Evolutionary conservation across 2,329 filamentous ascomycete genomes (phyloP).

Genomic region (Alternaria triticina): DNA sequence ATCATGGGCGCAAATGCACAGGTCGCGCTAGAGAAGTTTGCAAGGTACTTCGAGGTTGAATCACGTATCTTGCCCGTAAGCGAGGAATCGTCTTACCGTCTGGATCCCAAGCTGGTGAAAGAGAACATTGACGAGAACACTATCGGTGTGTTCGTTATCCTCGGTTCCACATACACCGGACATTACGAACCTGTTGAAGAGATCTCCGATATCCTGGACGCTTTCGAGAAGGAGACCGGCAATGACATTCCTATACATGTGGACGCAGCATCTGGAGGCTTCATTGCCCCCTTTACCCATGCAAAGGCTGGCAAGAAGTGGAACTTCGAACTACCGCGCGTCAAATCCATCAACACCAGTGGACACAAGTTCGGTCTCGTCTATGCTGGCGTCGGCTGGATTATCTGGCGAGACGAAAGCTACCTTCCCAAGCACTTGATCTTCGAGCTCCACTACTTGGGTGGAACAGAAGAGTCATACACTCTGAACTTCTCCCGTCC

Average conservation of each 20-base stretch:
- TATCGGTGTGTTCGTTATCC: conserved; percentile 75
- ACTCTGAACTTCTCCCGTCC: conserved; percentile 76
- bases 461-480: conserved; percentile 73
- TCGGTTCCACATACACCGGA: conserved; percentile 76
- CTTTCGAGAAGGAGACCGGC: conserved; percentile 66
- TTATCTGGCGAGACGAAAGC: conserved; percentile 61
- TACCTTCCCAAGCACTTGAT: conserved; percentile 71
- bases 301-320: conserved; percentile 65
- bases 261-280: conserved; percentile 65
- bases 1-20: conserved; percentile 78
- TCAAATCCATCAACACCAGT: conserved; percentile 71
- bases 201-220: conserved; percentile 69
- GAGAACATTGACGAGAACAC: conserved; percentile 77
- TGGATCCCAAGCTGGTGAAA: conserved; percentile 69
- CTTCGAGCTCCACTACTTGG: conserved; percentile 74
- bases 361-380: conserved; percentile 70
- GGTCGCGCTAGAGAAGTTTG: conserved; percentile 75
- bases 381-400: conserved; percentile 72
- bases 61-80: conserved; percentile 68
- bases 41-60: conserved; percentile 76
- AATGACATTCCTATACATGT: conserved; percentile 72
- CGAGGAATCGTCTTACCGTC: conserved; percentile 64
- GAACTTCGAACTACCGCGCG: conserved; percentile 67
- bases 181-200: conserved; percentile 76
- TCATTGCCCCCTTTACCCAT: conserved; percentile 67